Evolutionary conservation across 192 early-diverging fungal genomes (phyloP).

Genomic region (Neocallimastix lanati): DNA sequence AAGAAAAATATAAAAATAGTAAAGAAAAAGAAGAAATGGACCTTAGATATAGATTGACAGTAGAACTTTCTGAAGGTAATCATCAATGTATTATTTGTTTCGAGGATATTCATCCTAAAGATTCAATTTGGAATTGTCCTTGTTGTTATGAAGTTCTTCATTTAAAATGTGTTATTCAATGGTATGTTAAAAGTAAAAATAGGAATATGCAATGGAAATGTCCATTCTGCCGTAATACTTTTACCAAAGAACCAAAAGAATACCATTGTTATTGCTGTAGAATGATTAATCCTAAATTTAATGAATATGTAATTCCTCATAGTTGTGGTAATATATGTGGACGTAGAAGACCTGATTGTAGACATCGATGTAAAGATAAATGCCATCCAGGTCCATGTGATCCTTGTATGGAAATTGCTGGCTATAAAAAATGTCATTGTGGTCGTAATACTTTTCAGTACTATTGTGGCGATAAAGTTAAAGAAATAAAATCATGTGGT

Average conservation of each 20-base stretch:
- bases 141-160: too few relatives aligned
- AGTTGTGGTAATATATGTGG: conserved; percentile 70
- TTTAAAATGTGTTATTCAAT: too few relatives aligned
- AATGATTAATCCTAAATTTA: conserved; percentile 39
- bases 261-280: conserved; percentile 87
- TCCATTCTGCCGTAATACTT: conserved; percentile 68
- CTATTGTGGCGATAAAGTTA: conserved; percentile 31
- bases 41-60: too few relatives aligned
- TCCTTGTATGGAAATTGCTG: neutral
- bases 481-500: conserved; percentile 44
- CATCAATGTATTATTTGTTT: too few relatives aligned
- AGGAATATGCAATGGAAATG: conserved; percentile 51
- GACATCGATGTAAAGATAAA: conserved; percentile 19
- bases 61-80: too few relatives aligned
- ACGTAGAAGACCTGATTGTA: conserved; percentile 49
- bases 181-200: too few relatives aligned
- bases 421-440: conserved; percentile 61
- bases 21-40: too few relatives aligned
- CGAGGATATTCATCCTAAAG: too few relatives aligned
- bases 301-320: conserved; percentile 54
- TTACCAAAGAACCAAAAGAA: conserved; percentile 39
- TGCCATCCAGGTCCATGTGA: neutral
- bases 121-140: too few relatives aligned
- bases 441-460: conserved; percentile 78
- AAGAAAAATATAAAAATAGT: too few relatives aligned